Evolutionary conservation across 2,329 filamentous ascomycete species (phyloP).

Genomic region (Amauroascus niger): DNA sequence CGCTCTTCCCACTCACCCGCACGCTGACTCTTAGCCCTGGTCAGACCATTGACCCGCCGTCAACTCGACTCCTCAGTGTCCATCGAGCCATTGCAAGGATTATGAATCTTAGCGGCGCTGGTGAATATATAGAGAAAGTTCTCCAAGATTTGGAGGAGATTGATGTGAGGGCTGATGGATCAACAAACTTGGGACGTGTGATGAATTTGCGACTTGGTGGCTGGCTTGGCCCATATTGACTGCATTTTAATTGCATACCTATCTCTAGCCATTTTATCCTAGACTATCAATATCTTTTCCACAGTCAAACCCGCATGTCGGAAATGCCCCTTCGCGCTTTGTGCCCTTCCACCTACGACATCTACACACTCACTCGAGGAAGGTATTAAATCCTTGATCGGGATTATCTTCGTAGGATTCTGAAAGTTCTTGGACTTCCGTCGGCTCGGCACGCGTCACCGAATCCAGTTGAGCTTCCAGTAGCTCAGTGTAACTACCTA

Average conservation of each 20-base stretch:
- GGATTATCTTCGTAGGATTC: slow-evolving; percentile 18
- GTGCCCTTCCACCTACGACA: slow-evolving; percentile 19
- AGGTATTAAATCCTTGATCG: slow-evolving; percentile 21
- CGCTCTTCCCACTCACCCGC: slow-evolving; percentile 20
- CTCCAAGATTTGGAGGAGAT: slow-evolving; percentile 16
- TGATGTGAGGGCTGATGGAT: slow-evolving; percentile 16
- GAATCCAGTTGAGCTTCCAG: too few relatives aligned
- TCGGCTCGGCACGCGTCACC: too few relatives aligned
- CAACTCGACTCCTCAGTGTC: slow-evolving; percentile 21
- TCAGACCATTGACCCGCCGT: slow-evolving; percentile 29
- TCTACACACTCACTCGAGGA: slow-evolving; percentile 24
- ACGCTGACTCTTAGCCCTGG: slow-evolving; percentile 20
- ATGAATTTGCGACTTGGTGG: slow-evolving; percentile 10
- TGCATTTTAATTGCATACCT: too few relatives aligned
- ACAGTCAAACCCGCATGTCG: slow-evolving; percentile 17
- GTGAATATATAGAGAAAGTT: background rate
- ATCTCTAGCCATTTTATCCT: slow-evolving; percentile 3
- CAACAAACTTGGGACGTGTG: slow-evolving; percentile 13
- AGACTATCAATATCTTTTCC: slow-evolving; percentile 5
- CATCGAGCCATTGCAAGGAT: slow-evolving; percentile 25
- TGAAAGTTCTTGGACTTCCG: slow-evolving; percentile 19
- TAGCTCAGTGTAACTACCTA: too few relatives aligned
- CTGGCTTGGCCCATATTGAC: background rate
- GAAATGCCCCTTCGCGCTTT: slow-evolving; percentile 21
- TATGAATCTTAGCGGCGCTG: slow-evolving; percentile 20